These are phyloP conservation scores for Aspergillus fijiensis DNA, from an alignment of 2,329 filamentous ascomycete species.

Conservation along the genomic window DNA sequence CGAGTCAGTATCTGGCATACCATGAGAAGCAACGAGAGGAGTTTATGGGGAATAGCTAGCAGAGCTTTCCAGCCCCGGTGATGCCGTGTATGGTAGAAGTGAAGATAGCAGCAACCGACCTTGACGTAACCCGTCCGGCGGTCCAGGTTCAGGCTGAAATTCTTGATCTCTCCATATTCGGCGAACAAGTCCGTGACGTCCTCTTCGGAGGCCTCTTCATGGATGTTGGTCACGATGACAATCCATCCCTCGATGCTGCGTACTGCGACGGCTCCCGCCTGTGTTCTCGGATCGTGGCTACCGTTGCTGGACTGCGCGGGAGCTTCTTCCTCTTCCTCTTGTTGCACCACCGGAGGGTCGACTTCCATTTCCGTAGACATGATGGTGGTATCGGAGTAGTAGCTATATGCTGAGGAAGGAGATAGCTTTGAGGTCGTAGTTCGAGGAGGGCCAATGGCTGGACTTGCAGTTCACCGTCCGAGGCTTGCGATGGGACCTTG, in stretches of 20 bases:
- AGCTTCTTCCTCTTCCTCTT: slow-evolving; percentile 33
- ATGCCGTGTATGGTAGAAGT: not conserved
- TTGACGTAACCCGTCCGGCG: slow-evolving; percentile 67
- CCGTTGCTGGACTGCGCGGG: slow-evolving; percentile 31
- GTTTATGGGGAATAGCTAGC: not conserved
- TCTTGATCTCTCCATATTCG: slow-evolving; percentile 67
- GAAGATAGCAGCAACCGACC: slow-evolving; percentile 41
- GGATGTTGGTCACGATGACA: slow-evolving; percentile 66
- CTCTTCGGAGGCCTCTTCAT: slow-evolving; percentile 67
- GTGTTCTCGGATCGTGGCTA: slow-evolving; percentile 44
- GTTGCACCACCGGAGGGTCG: slow-evolving; percentile 39
- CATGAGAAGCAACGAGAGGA: not conserved
- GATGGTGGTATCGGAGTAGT: slow-evolving; percentile 2
- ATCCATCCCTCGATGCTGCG: slow-evolving; percentile 70
- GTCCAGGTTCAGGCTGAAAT: slow-evolving; percentile 65
- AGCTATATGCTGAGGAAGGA: not conserved
- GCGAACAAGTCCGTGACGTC: slow-evolving; percentile 65
- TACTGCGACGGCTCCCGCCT: slow-evolving; percentile 55
- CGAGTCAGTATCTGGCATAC: slow-evolving; percentile 15
- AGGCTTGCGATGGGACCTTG: slow-evolving; percentile 8
- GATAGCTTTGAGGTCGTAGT: not conserved
- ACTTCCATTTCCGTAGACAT: slow-evolving; percentile 51
- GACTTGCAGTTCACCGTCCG: not conserved
- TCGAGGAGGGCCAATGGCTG: not conserved
- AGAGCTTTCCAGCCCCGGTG: not conserved